Evolutionary conservation across 441 rosid species (phyloP), one percentile per base, ranked within the genome.

Genomic region (Jatropha multifida): DNA sequence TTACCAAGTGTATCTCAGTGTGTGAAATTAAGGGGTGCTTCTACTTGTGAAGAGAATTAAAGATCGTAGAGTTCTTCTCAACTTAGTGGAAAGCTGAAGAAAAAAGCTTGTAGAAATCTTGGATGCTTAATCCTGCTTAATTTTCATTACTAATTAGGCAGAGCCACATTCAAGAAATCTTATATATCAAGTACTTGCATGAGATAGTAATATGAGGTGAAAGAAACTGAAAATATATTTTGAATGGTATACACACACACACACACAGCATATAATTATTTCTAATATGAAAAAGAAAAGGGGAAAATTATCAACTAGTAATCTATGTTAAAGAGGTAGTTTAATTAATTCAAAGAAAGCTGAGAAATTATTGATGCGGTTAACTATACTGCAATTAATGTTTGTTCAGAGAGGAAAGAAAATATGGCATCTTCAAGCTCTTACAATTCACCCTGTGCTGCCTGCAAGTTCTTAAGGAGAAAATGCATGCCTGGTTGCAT

Each of bases 371-470:
- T 77, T 76, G 74, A 69, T 79, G 72, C 48, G 41, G 54, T 69
- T 56, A 9, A 32, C 32, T 41, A 42, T 69, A 51, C 27, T 41
- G 61, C 11, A n/a, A 2, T n/a, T 18, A 18, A 18, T 20, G 27
- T n/a, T 3, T 65, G 12, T 74, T 74, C 75, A 74, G 79, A 76
- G 68, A 72, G 62, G 26, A 68, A 20, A 63, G 74, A 60, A 63
- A 69, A 92, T 32, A 32, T 92, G 97, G 96, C 96, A 9, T 92
- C 98, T 27, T 86, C 98, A 73, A 92, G 91, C 88, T 91, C 98
- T 27, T 92, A 92, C 94, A 94, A 90, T 85, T 88, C 97, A 73
- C 98, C 98, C 63, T 94, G 98, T 80, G 98, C 98, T 59, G 98
- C 98, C 73, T 94, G 98, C 97, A 94, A 94, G 83, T 89, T 92